These are phyloP conservation scores for Kwoniella newhampshirensis DNA, from an alignment of 768 basidiomycete genomes.

Conservation along the genomic window DNA sequence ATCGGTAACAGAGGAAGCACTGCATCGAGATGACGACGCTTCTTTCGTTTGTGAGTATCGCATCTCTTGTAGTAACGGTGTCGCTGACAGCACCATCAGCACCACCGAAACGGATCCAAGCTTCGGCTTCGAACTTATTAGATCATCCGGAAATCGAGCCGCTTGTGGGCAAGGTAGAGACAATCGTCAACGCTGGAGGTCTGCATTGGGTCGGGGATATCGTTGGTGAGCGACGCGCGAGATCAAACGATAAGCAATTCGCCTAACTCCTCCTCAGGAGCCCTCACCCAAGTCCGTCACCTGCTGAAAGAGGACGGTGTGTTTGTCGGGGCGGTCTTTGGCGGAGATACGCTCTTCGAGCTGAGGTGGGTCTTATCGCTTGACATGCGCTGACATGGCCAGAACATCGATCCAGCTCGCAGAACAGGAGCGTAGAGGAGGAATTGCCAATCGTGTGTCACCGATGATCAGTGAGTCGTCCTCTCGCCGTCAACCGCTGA, in stretches of 20 bases:
- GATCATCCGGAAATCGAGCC: slow-evolving; percentile 60
- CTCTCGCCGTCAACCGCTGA: not conserved
- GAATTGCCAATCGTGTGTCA: slow-evolving; percentile 92
- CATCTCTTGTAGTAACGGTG: not conserved
- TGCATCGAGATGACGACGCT: slow-evolving; percentile 73
- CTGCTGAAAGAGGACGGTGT: slow-evolving; percentile 85
- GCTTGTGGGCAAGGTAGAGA: slow-evolving; percentile 71
- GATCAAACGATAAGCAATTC: not conserved
- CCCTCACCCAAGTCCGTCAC: slow-evolving; percentile 81
- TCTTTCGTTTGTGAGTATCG: slow-evolving; percentile 71
- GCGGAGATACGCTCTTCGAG: slow-evolving; percentile 95
- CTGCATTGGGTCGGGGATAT: slow-evolving; percentile 98
- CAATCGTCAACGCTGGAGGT: slow-evolving; percentile 83
- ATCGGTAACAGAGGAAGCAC: slow-evolving; percentile 60
- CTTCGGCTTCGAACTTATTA: slow-evolving; percentile 80
- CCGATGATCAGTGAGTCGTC: slow-evolving; percentile 83
- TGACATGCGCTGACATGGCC: not conserved
- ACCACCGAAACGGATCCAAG: slow-evolving; percentile 70
- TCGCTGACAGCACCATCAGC: slow-evolving; percentile 58
- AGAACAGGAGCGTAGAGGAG: slow-evolving; percentile 89
- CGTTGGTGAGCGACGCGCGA: slow-evolving; percentile 63
- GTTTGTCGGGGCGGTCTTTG: slow-evolving; percentile 90
- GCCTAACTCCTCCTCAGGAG: slow-evolving; percentile 58
- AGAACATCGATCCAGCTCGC: slow-evolving; percentile 92
- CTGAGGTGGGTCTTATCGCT: slow-evolving; percentile 60